A percentile compares a stretch with the other conserved stretches of the same genome.
These are phyloP conservation scores for Cokeromyces recurvatus DNA, from an alignment of 371 early-diverging fungal species.

Conservation along the genomic window DNA sequence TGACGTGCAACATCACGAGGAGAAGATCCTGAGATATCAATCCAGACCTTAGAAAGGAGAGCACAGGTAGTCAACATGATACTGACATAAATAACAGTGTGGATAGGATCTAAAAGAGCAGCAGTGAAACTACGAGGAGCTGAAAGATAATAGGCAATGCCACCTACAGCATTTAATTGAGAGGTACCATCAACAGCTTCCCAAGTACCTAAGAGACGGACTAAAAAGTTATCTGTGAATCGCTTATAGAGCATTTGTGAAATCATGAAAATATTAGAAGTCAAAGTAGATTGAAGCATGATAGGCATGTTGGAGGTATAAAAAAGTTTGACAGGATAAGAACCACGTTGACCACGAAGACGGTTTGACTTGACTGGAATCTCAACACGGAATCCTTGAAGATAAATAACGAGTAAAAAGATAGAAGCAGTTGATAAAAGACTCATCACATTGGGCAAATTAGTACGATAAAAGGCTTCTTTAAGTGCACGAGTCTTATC, in stretches of 20 bases:
- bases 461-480: slow-evolving; percentile 97
- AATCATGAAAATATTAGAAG: slow-evolving; percentile 96
- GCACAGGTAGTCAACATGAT: slow-evolving; percentile 98
- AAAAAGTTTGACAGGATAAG: slow-evolving; percentile 99
- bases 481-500: slow-evolving; percentile 98
- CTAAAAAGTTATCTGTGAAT: slow-evolving; percentile 95
- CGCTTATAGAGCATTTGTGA: slow-evolving; percentile 97
- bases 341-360: slow-evolving; percentile 96
- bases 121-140: slow-evolving; percentile 91
- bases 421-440: slow-evolving; percentile 91
- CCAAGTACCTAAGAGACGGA: slow-evolving; percentile 98
- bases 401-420: slow-evolving; percentile 98
- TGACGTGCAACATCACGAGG: slow-evolving; percentile 98
- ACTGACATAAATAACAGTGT: slow-evolving; percentile 89
- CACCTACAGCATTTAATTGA: slow-evolving; percentile 91
- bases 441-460: slow-evolving; percentile 97
- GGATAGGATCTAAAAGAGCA: slow-evolving; percentile 92
- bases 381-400: slow-evolving; percentile 99
- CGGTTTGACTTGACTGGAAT: slow-evolving; percentile 97
- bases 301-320: slow-evolving; percentile 99
- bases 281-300: slow-evolving; percentile 98
- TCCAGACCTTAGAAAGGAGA: slow-evolving; percentile 98
- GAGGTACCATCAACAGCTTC: slow-evolving; percentile 87
- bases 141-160: slow-evolving; percentile 98
- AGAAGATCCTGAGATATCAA: slow-evolving; percentile 97